Percentiles rank a stretch among this genome's conserved stretches.
Evolutionary conservation across 2,329 filamentous ascomycete genomes (phyloP).

Genomic region (Ceratocystis ficicola): DNA sequence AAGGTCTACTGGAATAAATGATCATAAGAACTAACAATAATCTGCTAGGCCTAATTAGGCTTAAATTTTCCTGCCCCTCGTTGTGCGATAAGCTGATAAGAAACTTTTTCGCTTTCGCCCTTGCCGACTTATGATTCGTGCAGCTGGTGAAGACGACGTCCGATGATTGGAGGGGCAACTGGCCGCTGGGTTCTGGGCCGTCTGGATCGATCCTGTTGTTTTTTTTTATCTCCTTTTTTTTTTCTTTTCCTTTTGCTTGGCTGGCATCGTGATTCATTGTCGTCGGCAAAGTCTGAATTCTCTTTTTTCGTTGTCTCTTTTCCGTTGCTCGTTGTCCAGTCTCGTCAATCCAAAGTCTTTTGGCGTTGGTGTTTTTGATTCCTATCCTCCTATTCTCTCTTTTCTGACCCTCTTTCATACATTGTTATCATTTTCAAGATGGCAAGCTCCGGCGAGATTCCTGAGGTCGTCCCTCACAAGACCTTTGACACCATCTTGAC

Average conservation of each 20-base stretch:
- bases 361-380: not conserved
- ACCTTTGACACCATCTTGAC: slow-evolving; percentile 51
- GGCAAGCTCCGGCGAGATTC: slow-evolving; percentile 14
- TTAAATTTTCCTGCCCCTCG: slow-evolving; percentile 17
- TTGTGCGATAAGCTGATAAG: slow-evolving; percentile 20
- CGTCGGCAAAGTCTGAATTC: not conserved
- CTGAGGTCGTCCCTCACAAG: slow-evolving; percentile 28
- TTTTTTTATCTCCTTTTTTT: slow-evolving; percentile 8
- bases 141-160: not conserved
- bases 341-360: not conserved
- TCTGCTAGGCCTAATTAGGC: not conserved
- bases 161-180: slow-evolving; percentile 10
- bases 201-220: not conserved
- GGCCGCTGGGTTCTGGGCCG: not conserved
- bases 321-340: slow-evolving; percentile 3
- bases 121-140: slow-evolving; percentile 5
- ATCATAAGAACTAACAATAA: too few relatives aligned
- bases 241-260: slow-evolving; percentile 9
- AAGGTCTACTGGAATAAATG: too few relatives aligned
- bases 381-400: not conserved
- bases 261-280: slow-evolving; percentile 17
- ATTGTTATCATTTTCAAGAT: slow-evolving; percentile 11
- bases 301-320: not conserved
- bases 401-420: not conserved
- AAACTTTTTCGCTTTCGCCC: slow-evolving; percentile 19